Evolutionary conservation across 2,329 filamentous ascomycete genomes (phyloP).

Genomic region (Dendryphion nanum): DNA sequence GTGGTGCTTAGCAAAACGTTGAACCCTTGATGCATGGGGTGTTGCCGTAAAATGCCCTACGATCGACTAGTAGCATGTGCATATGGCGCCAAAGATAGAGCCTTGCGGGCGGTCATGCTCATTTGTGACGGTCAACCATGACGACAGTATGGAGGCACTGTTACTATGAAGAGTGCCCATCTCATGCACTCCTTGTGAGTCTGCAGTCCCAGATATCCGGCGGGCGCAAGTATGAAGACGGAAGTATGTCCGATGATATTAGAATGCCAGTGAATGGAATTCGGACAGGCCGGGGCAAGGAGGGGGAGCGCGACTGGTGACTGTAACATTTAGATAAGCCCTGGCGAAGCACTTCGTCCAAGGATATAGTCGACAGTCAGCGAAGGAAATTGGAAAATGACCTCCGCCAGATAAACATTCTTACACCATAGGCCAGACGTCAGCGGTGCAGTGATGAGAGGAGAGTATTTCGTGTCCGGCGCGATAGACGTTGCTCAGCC

Average conservation of each 20-base stretch:
- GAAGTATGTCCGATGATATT: conserved; percentile 10
- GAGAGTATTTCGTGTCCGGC: conserved; percentile 2
- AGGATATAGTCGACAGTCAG: conserved; percentile 9
- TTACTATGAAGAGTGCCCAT: too few species aligned
- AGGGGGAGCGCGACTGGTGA: conserved; percentile 6
- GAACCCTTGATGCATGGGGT: too few species aligned
- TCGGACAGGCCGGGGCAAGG: conserved; percentile 4
- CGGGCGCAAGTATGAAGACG: conserved; percentile 5
- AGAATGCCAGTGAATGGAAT: conserved; percentile 3
- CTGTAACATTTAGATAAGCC: conserved; percentile 11
- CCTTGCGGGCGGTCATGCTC: conserved; percentile 4
- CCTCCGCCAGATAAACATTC: conserved; percentile 4
- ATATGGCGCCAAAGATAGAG: conserved; percentile 5
- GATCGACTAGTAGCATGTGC: too few species aligned
- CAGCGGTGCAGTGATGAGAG: too few species aligned
- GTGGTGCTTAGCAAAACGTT: too few species aligned
- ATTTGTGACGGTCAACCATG: too few species aligned
- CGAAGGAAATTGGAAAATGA: conserved; percentile 7
- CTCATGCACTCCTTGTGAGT: too few species aligned
- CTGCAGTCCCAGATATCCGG: conserved; percentile 2
- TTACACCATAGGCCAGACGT: conserved; percentile 1
- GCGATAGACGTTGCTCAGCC: conserved; percentile 11
- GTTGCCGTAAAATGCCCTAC: too few species aligned
- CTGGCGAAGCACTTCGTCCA: conserved; percentile 3
- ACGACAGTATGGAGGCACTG: too few species aligned